A percentile compares a stretch with the other conserved stretches of the same genome.
These are phyloP conservation scores for Globisporangium mamillatum DNA, from an alignment of 352 stramenopile genomes.

Conservation along the genomic window DNA sequence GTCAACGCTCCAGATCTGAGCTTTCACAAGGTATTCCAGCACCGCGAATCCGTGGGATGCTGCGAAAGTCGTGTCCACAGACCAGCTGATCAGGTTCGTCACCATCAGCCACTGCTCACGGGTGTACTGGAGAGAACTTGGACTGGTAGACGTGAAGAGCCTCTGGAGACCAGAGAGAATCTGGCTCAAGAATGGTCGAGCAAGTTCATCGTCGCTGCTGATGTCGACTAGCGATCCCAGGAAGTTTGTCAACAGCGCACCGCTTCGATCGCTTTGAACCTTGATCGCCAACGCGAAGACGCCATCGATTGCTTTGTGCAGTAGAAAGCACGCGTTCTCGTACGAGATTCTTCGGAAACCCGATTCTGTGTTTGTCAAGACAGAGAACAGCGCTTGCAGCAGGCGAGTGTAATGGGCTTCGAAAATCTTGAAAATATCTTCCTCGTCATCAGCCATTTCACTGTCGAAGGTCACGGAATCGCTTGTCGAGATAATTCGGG, in stretches of 20 bases:
- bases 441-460: conserved; percentile 31
- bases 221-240: conserved; percentile 56
- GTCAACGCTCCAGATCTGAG: conserved; percentile 50
- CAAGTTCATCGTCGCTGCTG: conserved; percentile 55
- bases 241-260: conserved; percentile 37
- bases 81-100: conserved; percentile 61
- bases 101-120: conserved; percentile 61
- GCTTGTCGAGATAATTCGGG: conserved; percentile 35
- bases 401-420: conserved; percentile 52
- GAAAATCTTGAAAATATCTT: conserved; percentile 43
- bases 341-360: conserved; percentile 47
- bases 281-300: conserved; percentile 48
- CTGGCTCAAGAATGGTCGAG: conserved; percentile 58
- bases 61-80: conserved; percentile 37
- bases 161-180: conserved; percentile 51
- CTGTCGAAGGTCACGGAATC: conserved; percentile 28
- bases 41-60: conserved; percentile 56
- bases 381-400: conserved; percentile 38
- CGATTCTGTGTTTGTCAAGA: conserved; percentile 35
- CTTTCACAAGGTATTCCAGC: conserved; percentile 54
- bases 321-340: conserved; percentile 55
- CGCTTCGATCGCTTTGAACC: conserved; percentile 31
- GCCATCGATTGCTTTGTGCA: conserved; percentile 63
- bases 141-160: conserved; percentile 31
- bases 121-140: conserved; percentile 33